A percentile compares a stretch with the other conserved stretches of the same genome.
Evolutionary conservation across 371 early-diverging fungal species (phyloP).

Genomic region (Rhizopus microsporus): DNA sequence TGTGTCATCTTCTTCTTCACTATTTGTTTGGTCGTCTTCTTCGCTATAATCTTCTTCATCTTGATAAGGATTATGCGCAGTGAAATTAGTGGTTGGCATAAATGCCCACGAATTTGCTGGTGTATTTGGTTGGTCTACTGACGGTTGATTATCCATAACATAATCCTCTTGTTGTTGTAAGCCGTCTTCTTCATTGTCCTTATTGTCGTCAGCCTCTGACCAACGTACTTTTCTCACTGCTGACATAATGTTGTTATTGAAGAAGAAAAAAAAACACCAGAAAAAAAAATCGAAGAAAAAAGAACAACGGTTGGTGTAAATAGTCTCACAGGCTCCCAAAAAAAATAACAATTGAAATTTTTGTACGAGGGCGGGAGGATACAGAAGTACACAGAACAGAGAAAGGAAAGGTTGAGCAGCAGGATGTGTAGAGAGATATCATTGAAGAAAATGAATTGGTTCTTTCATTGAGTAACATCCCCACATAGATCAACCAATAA

Average conservation of each 20-base stretch:
- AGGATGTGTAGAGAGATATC: too few relatives aligned
- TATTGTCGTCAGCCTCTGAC: conserved; percentile 25
- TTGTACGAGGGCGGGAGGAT: too few relatives aligned
- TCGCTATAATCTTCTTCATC: conserved; percentile 31
- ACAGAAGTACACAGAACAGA: too few relatives aligned
- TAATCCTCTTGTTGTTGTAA: background rate
- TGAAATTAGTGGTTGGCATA: conserved; percentile 13
- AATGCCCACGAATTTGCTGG: conserved; percentile 23
- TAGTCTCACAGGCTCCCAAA: too few relatives aligned
- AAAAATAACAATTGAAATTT: too few relatives aligned
- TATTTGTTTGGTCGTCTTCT: conserved; percentile 34
- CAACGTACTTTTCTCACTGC: conserved; percentile 35
- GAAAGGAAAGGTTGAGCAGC: too few relatives aligned
- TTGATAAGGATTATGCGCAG: conserved; percentile 20
- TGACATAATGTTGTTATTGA: conserved; percentile 22
- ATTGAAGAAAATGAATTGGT: too few relatives aligned
- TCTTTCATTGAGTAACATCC: background rate
- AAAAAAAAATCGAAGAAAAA: background rate
- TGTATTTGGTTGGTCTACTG: background rate
- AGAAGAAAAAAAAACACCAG: background rate
- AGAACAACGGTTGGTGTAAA: too few relatives aligned
- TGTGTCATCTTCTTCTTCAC: conserved; percentile 35
- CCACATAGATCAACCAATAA: background rate
- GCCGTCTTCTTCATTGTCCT: conserved; percentile 9
- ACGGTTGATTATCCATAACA: conserved; percentile 3